Evolutionary conservation across 2,329 filamentous ascomycete genomes (phyloP), one percentile per base, ranked within the genome.

Genomic region (Penicillium sp.): DNA sequence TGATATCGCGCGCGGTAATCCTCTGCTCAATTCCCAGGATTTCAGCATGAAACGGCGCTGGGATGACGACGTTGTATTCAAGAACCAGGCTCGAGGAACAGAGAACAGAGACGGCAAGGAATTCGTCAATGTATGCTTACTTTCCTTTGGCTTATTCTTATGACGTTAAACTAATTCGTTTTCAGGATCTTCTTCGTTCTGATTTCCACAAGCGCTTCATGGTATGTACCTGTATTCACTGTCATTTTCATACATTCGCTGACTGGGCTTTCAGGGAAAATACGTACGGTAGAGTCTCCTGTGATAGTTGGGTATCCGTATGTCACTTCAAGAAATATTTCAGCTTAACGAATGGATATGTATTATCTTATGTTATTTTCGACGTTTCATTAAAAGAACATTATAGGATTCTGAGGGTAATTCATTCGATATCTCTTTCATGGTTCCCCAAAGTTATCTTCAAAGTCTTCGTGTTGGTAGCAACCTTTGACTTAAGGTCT

Each of bases 161-260:
- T 10, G 14, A 30, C 45, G 44, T 60, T 63, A 51, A 64, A 55
- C 57, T 67, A 58, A 67, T 40, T n/a, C 19, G 10, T 19, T 36
- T 50, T 22, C 40, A 90, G 87, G 89, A 97, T 75, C 81, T 96
- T 69, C 78, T 97, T 61, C 87, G 93, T 59, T 97, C 91, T 30
- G 94, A 99, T 75, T 99, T 99, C 75, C 94, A 99, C 80, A 94
- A 92, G 77, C 87, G 91, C 61, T 99, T 99, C 75, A 99, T 99
- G 94, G 82, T 83, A 73, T 57, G 69, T 60, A 31, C 10, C 26
- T 48, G 5, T 6, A 16, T 19, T n/a, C 35, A 3, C 11, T 48
- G 4, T 9, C 35, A 14, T 31, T 36, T 16, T 6, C 7, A 35
- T 42, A 22, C 28, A 30, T 30, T 10, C 31, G 35, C 51, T 54